These are phyloP conservation scores for Carallia pectinifolia DNA, from an alignment of 345 rosid species.

Conservation along the genomic window DNA sequence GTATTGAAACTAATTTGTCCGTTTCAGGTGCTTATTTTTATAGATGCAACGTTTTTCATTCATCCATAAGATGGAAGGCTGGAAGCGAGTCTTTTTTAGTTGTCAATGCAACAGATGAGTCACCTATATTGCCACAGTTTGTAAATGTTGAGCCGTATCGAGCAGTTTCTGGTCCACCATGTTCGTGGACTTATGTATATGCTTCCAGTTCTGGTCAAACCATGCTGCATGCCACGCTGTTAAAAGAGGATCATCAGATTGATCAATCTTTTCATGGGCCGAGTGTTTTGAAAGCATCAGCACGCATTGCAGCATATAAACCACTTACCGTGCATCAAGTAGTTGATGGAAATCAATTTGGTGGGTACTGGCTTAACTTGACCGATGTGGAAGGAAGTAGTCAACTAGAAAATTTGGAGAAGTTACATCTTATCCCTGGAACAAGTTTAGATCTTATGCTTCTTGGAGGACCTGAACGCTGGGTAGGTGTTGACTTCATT, in stretches of 20 bases:
- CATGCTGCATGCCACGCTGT: slow-evolving; percentile 69
- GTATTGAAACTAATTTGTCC: slow-evolving; percentile 23
- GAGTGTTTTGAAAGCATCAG: slow-evolving; percentile 62
- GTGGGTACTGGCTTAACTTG: slow-evolving; percentile 77
- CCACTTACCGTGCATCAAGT: slow-evolving; percentile 66
- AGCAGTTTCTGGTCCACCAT: slow-evolving; percentile 52
- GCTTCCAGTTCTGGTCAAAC: slow-evolving; percentile 74
- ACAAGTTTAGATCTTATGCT: slow-evolving; percentile 67
- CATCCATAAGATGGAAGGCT: slow-evolving; percentile 69
- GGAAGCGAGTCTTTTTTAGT: slow-evolving; percentile 67
- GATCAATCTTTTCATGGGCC: slow-evolving; percentile 56
- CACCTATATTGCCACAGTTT: slow-evolving; percentile 31
- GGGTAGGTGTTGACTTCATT: slow-evolving; percentile 63
- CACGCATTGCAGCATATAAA: slow-evolving; percentile 66
- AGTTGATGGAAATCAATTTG: slow-evolving; percentile 76
- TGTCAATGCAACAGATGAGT: slow-evolving; percentile 52
- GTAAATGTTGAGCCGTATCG: slow-evolving; percentile 28
- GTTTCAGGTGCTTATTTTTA: slow-evolving; percentile 68
- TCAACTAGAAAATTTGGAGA: slow-evolving; percentile 45
- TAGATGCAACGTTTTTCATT: slow-evolving; percentile 75
- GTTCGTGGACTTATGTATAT: slow-evolving; percentile 68
- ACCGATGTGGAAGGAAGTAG: slow-evolving; percentile 39
- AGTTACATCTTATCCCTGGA: slow-evolving; percentile 79
- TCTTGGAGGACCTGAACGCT: slow-evolving; percentile 84
- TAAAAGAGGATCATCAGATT: slow-evolving; percentile 52